These are phyloP conservation scores for Colletotrichum phormii DNA, from an alignment of 2,329 filamentous ascomycete species.

Conservation along the genomic window DNA sequence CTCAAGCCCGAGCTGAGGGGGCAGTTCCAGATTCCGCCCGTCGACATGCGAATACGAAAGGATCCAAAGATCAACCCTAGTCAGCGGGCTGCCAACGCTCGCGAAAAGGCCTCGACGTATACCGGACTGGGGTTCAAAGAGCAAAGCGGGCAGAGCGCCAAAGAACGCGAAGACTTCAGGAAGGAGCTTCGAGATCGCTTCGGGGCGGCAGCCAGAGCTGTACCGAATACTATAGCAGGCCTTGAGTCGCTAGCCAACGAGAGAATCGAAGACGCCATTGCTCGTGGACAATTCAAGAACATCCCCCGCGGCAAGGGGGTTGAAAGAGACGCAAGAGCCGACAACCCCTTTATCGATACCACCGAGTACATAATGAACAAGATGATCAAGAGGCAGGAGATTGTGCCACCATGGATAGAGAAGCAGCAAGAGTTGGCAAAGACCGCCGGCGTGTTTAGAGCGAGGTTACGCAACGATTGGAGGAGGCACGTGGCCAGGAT, in stretches of 20 bases:
- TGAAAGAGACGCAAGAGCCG: slow-evolving; percentile 84
- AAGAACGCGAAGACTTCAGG: slow-evolving; percentile 78
- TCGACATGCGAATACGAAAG: slow-evolving; percentile 64
- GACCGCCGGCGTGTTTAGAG: slow-evolving; percentile 76
- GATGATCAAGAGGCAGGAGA: slow-evolving; percentile 95
- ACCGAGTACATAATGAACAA: slow-evolving; percentile 99
- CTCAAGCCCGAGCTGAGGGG: slow-evolving; percentile 64
- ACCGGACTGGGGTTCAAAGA: slow-evolving; percentile 59
- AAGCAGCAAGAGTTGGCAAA: slow-evolving; percentile 92
- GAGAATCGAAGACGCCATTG: slow-evolving; percentile 92
- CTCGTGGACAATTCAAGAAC: slow-evolving; percentile 87
- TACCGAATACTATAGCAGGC: slow-evolving; percentile 83
- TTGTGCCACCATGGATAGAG: slow-evolving; percentile 98
- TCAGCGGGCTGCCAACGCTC: slow-evolving; percentile 63
- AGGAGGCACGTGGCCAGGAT: slow-evolving; percentile 81
- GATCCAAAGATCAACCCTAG: slow-evolving; percentile 54
- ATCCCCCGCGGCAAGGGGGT: slow-evolving; percentile 83
- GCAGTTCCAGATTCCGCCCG: slow-evolving; percentile 57
- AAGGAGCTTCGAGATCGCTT: slow-evolving; percentile 86
- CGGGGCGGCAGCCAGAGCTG: slow-evolving; percentile 74
- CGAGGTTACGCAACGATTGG: slow-evolving; percentile 85
- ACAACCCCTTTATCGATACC: slow-evolving; percentile 92
- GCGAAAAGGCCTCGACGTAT: slow-evolving; percentile 68
- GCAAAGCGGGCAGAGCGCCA: slow-evolving; percentile 67
- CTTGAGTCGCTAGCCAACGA: slow-evolving; percentile 89